These are phyloP conservation scores for Phallus indusiatus DNA, from an alignment of 768 basidiomycete genomes.

Conservation along the genomic window DNA sequence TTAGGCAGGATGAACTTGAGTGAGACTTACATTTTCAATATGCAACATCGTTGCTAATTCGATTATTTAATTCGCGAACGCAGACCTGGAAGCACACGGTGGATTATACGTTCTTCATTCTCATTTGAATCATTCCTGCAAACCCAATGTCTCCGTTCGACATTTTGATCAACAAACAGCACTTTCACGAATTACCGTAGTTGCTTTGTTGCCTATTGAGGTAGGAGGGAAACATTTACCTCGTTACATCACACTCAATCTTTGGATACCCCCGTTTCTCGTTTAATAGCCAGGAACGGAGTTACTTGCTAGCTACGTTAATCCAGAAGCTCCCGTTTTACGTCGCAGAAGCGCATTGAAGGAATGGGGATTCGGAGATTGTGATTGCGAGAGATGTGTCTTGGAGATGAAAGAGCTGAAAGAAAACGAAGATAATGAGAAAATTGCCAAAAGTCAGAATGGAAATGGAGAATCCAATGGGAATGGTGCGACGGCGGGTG, in stretches of 20 bases:
- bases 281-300: conserved; percentile 2
- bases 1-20: conserved; percentile 77
- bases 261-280: no score
- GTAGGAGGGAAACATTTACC: conserved; percentile 60
- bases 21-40: conserved; percentile 25
- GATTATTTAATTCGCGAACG: neutral
- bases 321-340: conserved; percentile 40
- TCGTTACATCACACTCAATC: neutral
- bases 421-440: conserved; percentile 15
- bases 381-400: conserved; percentile 58
- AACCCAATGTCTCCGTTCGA: conserved; percentile 69
- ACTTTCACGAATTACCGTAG: conserved; percentile 63
- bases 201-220: conserved; percentile 56
- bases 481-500: neutral
- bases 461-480: neutral
- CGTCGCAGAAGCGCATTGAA: conserved; percentile 43
- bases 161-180: conserved; percentile 63
- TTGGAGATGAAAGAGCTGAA: conserved; percentile 33
- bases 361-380: conserved; percentile 70
- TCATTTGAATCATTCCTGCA: conserved; percentile 80
- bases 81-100: conserved; percentile 78
- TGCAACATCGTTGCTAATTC: neutral
- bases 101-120: conserved; percentile 82
- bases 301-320: conserved; percentile 48
- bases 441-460: conserved; percentile 4